A percentile compares a stretch with the other conserved stretches of the same genome.
Evolutionary conservation across 1,139 yeast species (phyloP).

Genomic region (Suzukiozyma palmioleophila): DNA sequence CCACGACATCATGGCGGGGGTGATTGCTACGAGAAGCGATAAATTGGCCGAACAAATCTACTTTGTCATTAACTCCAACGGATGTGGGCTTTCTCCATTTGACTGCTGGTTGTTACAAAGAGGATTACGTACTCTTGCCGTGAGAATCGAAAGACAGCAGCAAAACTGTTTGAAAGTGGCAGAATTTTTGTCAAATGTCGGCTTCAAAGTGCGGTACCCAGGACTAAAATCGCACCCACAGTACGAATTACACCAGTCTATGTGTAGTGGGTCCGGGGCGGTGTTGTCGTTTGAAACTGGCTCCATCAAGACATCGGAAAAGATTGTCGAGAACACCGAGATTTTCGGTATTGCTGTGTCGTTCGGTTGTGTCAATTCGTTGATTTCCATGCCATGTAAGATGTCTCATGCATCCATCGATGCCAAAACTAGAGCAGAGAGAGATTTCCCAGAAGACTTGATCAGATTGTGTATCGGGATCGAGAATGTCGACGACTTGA

Average conservation of each 20-base stretch:
- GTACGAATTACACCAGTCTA: constrained; percentile 68
- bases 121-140: constrained; percentile 81
- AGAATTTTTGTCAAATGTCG: constrained; percentile 57
- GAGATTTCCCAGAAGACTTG: constrained; percentile 89
- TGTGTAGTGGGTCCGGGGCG: constrained; percentile 85
- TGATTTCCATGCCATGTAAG: constrained; percentile 87
- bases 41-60: constrained; percentile 65
- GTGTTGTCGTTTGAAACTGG: constrained; percentile 90
- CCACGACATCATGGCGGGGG: constrained; percentile 95
- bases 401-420: constrained; percentile 98
- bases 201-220: constrained; percentile 75
- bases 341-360: constrained; percentile 89
- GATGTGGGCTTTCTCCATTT: constrained; percentile 87
- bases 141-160: constrained; percentile 85
- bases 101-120: constrained; percentile 85
- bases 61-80: constrained; percentile 82
- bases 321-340: constrained; percentile 69
- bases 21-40: constrained; percentile 64
- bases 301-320: constrained; percentile 58
- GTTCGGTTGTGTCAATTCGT: constrained; percentile 89
- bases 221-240: constrained; percentile 82
- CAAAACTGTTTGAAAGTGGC: constrained; percentile 72
- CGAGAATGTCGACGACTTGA: constrained; percentile 62
- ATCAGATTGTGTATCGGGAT: constrained; percentile 87
- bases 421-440: constrained; percentile 76